phyloP scores from a whole-genome alignment of 192 early-diverging fungal species.

The Lunasporangiospora selenospora region DNA sequence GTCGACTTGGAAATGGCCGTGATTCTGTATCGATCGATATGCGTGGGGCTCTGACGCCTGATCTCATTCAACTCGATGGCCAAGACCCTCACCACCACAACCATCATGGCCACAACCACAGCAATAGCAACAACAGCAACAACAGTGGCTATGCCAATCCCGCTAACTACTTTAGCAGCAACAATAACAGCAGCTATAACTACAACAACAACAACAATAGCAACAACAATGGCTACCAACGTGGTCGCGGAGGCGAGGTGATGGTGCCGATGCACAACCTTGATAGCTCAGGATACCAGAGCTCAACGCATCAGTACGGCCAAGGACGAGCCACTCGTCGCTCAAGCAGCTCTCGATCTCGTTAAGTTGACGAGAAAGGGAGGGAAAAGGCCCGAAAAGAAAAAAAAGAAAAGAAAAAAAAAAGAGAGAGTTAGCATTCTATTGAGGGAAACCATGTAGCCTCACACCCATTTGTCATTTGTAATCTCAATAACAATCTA shows the following conservation, averaged over 20 bases:
- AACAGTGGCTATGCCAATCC: no score
- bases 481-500: background rate
- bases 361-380: background rate
- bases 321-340: constrained; percentile 12
- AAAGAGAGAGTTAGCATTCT: background rate
- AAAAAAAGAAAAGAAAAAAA: background rate
- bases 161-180: no score
- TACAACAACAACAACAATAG: no score
- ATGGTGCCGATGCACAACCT: constrained; percentile 44
- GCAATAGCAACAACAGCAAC: constrained; percentile 2
- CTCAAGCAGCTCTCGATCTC: constrained; percentile 32
- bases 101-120: background rate
- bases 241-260: constrained; percentile 42
- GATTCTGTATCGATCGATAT: constrained; percentile 29
- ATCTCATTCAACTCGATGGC: constrained; percentile 33
- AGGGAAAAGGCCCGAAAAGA: no score
- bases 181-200: no score
- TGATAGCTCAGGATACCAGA: constrained; percentile 5
- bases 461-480: background rate
- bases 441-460: background rate
- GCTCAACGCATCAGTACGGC: background rate
- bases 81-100: background rate
- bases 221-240: background rate
- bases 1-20: background rate
- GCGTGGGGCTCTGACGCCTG: constrained; percentile 1